These are phyloP conservation scores for Pseudogymnoascus destructans DNA, from an alignment of 2,329 filamentous ascomycete genomes.

Conservation along the genomic window DNA sequence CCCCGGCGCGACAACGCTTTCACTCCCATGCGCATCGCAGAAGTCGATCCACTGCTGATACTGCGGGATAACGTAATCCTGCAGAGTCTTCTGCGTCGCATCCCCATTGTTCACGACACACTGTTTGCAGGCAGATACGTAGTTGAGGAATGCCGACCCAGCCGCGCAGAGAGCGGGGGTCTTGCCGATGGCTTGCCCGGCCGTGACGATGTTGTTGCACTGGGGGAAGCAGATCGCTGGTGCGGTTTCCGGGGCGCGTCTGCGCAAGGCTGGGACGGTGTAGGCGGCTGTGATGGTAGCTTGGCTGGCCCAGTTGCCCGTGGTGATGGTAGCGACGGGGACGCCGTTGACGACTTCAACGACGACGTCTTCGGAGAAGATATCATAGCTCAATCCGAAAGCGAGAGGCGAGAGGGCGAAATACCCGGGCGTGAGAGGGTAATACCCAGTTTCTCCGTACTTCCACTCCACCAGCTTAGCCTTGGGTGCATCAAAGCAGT, in stretches of 20 bases:
- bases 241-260: slow-evolving; percentile 30
- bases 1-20: slow-evolving; percentile 6
- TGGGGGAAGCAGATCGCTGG: slow-evolving; percentile 38
- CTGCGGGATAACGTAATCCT: slow-evolving; percentile 16
- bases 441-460: slow-evolving; percentile 35
- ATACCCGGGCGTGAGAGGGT: slow-evolving; percentile 41
- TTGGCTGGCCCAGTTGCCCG: slow-evolving; percentile 44
- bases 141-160: slow-evolving; percentile 31
- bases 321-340: slow-evolving; percentile 32
- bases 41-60: slow-evolving; percentile 21
- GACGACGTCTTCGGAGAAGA: slow-evolving; percentile 38
- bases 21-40: slow-evolving; percentile 15
- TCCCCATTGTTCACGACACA: slow-evolving; percentile 17
- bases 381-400: slow-evolving; percentile 50
- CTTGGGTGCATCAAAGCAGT: slow-evolving; percentile 28
- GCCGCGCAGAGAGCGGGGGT: slow-evolving; percentile 31
- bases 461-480: slow-evolving; percentile 30
- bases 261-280: slow-evolving; percentile 21
- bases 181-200: slow-evolving; percentile 38
- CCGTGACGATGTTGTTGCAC: slow-evolving; percentile 39
- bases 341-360: slow-evolving; percentile 24
- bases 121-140: slow-evolving; percentile 28
- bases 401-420: slow-evolving; percentile 50
- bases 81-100: slow-evolving; percentile 8
- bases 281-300: slow-evolving; percentile 29